These are phyloP conservation scores for Sclerotiophoma versabilis DNA, from an alignment of 2,329 filamentous ascomycete species.

Conservation along the genomic window DNA sequence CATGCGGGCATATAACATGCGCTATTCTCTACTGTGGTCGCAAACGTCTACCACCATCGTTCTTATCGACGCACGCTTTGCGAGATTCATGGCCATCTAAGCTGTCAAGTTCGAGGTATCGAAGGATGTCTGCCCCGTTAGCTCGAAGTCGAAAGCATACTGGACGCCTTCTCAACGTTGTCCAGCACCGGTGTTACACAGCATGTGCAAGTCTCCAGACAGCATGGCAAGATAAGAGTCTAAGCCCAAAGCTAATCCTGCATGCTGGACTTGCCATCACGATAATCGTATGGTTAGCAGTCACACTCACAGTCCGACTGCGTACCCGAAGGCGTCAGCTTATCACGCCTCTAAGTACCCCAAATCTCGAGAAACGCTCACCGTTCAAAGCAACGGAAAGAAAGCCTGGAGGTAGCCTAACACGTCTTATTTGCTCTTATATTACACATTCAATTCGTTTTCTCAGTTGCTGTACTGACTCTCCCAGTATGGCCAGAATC, in stretches of 20 bases:
- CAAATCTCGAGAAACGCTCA: constrained; percentile 57
- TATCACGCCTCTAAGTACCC: constrained; percentile 37
- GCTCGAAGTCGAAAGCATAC: not conserved
- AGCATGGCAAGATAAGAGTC: not conserved
- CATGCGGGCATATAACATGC: not conserved
- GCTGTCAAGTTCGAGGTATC: not conserved
- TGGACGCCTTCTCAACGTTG: not conserved
- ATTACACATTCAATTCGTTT: not conserved
- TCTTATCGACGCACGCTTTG: not conserved
- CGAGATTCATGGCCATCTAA: not conserved
- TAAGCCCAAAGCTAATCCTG: not conserved
- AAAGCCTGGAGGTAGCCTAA: constrained; percentile 55
- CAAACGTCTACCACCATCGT: not conserved
- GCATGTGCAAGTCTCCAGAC: not conserved
- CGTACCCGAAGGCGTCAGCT: constrained; percentile 23
- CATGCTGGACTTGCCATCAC: not conserved
- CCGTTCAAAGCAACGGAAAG: constrained; percentile 48
- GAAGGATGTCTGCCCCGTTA: not conserved
- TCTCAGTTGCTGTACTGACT: not conserved
- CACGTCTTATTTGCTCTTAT: not conserved
- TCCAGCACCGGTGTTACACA: not conserved
- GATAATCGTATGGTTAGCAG: not conserved
- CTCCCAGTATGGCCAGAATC: constrained; percentile 62
- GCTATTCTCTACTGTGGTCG: not conserved
- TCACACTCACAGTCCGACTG: constrained; percentile 37